Evolutionary conservation across 2,329 filamentous ascomycete genomes (phyloP), one percentile per base, ranked within the genome.

Genomic region (Diaporthe helianthi): DNA sequence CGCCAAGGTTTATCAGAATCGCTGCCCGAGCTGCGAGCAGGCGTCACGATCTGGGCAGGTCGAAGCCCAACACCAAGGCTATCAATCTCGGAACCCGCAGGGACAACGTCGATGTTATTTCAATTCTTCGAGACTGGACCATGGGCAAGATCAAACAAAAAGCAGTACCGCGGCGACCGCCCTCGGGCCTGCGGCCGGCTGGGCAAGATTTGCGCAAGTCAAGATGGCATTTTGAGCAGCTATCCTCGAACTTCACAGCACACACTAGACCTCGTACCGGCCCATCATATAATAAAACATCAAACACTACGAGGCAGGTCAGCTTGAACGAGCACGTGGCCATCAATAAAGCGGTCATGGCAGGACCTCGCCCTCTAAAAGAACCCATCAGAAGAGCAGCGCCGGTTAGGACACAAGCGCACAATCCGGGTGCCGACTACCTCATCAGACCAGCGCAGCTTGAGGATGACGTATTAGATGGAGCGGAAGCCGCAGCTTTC

Each of bases 51-150:
- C 80, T 84, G 71, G 89, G 89, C 19, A 85, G 86, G 74, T 82
- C 85, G 8, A 89, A 84, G 66, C 87, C 87, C 0, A 81, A 75
- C 17, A 6, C 36, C 52, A 91, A 91, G 74, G 76, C 80, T n/a
- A 88, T 91, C 70, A 83, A 84, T 68, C 79, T 91, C n/a, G 87
- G 86, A 26, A 89, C 83, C 36, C 84, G 87, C n/a, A 80, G 81
- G 72, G 89, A 91, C 74, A 87, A 89, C 70, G 72, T 87, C 22
- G 89, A 90, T 75, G 88, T 83, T 1, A 78, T 83, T 12, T 81
- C 82, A 9, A 80, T 86, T 12, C 77, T 91, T 26, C 79, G 81
- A 46, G 79, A 85, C 64, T 91, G 89, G 89, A 86, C 79, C 73
- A 76, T 75, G n/a, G 87, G 86, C 4, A 81, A 78, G 22, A 87